Base-by-base conservation (phyloP, 2,329 filamentous ascomycete genomes). In the Didymellaceae sp. region DNA sequence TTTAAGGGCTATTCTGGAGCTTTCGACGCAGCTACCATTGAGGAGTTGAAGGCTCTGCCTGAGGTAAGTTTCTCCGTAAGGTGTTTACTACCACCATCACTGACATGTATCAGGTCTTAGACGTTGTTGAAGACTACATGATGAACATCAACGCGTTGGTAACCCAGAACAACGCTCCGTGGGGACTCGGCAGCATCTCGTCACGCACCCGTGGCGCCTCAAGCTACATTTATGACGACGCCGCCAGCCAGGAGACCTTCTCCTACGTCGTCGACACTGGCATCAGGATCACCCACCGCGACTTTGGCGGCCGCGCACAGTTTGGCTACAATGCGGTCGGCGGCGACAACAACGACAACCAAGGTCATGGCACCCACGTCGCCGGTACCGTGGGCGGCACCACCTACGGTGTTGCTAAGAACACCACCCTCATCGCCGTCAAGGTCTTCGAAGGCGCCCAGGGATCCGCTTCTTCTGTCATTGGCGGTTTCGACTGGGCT, bases 181-280 rank as follows among this genome's bases (percentile, higher is more conserved):
- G 66, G 66, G 66, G 68, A 6, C 57, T 71, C 8, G 68, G 49
- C 7, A 57, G 56, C 35, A 68, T 73, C 17, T 72, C 68, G 0
- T 68, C 65, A 4, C 54, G 58, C 9, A 57, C 47, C 2, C 18
- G 33, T 4, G 56, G 55, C 24, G 57, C 62, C 5, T 58, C 45
- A 4, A 49, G 48, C 25, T 70, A 71, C 51, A 43, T 65, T 25
- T 71, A 68, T 26, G 68, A 71, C 30, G 35, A 43, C 1, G 55
- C 46, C 14, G 63, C 58, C 8, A 66, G 66, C n/a, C 21, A 58
- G 4, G 65, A 59, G 20, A 67, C 59, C 0, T 70, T 58, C 46
- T 62, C 58, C 14, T 88, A 83, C 65, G 74, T 88, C 14, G 77
- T 88, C n/a, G 86, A 89, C 69, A 87, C 85, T 2, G 86, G 86